phyloP scores from a whole-genome alignment of 352 stramenopile genomes.

The Pythium monospermum region DNA sequence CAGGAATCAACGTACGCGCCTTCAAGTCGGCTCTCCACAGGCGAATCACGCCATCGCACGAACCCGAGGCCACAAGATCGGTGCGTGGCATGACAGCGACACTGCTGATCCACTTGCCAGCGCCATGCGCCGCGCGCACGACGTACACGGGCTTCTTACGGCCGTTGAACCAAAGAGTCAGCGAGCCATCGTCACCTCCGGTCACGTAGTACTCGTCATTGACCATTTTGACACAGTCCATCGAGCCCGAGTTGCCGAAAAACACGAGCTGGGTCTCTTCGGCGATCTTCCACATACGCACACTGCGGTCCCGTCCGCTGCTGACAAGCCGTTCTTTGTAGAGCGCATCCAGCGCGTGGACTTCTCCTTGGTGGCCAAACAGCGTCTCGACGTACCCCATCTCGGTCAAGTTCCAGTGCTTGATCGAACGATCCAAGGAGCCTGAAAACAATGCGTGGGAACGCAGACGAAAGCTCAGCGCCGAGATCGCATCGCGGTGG shows the following conservation, averaged over 20 bases:
- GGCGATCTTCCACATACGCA: conserved; percentile 94
- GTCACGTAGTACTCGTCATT: conserved; percentile 92
- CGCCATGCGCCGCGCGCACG: conserved; percentile 81
- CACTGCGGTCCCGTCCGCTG: conserved; percentile 86
- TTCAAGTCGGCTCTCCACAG: conserved; percentile 88
- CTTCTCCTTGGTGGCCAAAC: conserved; percentile 90
- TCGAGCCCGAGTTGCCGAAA: conserved; percentile 83
- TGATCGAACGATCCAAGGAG: conserved; percentile 90
- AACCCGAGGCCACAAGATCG: conserved; percentile 90
- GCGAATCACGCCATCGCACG: conserved; percentile 87
- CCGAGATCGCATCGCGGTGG: conserved; percentile 87
- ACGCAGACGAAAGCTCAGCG: conserved; percentile 82
- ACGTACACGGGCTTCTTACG: conserved; percentile 91
- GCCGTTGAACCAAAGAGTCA: conserved; percentile 91
- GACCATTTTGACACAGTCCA: conserved; percentile 91
- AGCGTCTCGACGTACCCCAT: conserved; percentile 95
- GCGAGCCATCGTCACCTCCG: conserved; percentile 84
- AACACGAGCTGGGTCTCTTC: conserved; percentile 95
- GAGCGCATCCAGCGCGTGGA: conserved; percentile 87
- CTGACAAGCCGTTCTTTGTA: conserved; percentile 90
- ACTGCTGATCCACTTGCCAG: conserved; percentile 86
- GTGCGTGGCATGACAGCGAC: conserved; percentile 85
- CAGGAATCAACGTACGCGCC: conserved; percentile 51
- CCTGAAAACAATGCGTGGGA: conserved; percentile 90
- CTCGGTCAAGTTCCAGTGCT: conserved; percentile 95